These are phyloP conservation scores for Fomitopsis pulvina DNA, from an alignment of 768 basidiomycete species.

Conservation along the genomic window DNA sequence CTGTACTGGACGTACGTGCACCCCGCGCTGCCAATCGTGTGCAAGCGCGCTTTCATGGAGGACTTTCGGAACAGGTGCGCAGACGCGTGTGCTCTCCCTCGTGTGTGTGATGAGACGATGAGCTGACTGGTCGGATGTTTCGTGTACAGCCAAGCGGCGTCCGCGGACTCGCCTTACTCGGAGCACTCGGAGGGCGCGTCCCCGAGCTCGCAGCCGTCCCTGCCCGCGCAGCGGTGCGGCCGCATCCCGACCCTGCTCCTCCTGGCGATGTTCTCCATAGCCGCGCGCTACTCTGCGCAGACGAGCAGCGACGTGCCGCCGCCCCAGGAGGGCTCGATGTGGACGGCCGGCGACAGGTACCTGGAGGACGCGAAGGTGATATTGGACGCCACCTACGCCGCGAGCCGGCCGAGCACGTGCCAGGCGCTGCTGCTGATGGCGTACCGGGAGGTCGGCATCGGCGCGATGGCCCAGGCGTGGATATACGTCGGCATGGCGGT, in stretches of 20 bases:
- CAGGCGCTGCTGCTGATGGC: constrained; percentile 78
- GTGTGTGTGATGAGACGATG: not conserved
- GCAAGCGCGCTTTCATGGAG: constrained; percentile 64
- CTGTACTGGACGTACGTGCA: constrained; percentile 84
- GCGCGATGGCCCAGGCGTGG: constrained; percentile 65
- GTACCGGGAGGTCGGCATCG: constrained; percentile 83
- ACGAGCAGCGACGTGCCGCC: constrained; percentile 22
- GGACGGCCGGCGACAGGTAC: constrained; percentile 73
- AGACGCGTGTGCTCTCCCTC: constrained; percentile 15
- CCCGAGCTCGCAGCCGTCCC: constrained; percentile 23
- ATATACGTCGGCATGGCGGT: constrained; percentile 82
- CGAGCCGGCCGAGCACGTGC: constrained; percentile 67
- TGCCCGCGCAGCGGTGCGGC: constrained; percentile 35
- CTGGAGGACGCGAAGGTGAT: constrained; percentile 60
- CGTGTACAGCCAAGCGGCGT: constrained; percentile 7
- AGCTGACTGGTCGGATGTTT: not conserved
- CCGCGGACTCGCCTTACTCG: constrained; percentile 26
- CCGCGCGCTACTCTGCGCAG: constrained; percentile 57
- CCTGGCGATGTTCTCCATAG: constrained; percentile 78
- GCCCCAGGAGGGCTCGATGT: constrained; percentile 58
- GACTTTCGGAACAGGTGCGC: constrained; percentile 41
- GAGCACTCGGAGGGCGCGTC: constrained; percentile 17
- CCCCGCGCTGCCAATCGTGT: constrained; percentile 67
- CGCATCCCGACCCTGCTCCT: constrained; percentile 61
- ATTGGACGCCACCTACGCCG: constrained; percentile 60